Evolutionary conservation across 495 filamentous ascomycete species (phyloP), one percentile per base, ranked within the genome.

Genomic region (Penicillium maclennaniae): DNA sequence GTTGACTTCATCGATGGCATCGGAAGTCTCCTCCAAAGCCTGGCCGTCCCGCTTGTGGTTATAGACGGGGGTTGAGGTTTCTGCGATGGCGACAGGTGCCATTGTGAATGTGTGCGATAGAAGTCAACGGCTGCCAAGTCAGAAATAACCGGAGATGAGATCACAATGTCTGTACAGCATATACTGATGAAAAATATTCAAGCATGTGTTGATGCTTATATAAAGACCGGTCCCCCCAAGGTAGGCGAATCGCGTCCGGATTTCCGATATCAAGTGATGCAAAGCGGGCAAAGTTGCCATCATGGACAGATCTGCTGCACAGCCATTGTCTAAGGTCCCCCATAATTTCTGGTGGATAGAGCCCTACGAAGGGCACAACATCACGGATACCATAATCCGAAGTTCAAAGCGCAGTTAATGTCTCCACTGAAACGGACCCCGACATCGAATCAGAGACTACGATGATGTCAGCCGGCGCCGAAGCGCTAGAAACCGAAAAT

Each of bases 1-100:
- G 73, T 95, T 95, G 74, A 93, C 83, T 2, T 78, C 74, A 73
- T 95, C 88, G 62, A 95, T 85, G 64, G 80, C 77, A 69, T 93
- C 89, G 3, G 89, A 92, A 28, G 84, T 81, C 26, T 80, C 79
- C 65, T 93, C 89, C n/a, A 95, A 82, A n/a, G 80, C 82, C 7
- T 82, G 79, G 21, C 88, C 88, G 61, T 87, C 79, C 25, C 82
- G 77, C 47, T 60, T 63, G 47, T 67, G 69, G 58, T 68, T 66
- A 52, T 67, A 61, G 47, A 58, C 53, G 34, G 61, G 61, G 40
- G 53, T 48, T 14, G 62, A 57, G 31, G 51, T 55, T 16, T 65
- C 65, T 42, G 54, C 49, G 20, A 67, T 48, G 51, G 70, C 65
- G 54, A 67, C 60, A 15, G 67, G 66, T 57, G 66, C 64, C 68